phyloP scores from a whole-genome alignment of 31 red algal species.

The Porphyra umbilicalis region DNA sequence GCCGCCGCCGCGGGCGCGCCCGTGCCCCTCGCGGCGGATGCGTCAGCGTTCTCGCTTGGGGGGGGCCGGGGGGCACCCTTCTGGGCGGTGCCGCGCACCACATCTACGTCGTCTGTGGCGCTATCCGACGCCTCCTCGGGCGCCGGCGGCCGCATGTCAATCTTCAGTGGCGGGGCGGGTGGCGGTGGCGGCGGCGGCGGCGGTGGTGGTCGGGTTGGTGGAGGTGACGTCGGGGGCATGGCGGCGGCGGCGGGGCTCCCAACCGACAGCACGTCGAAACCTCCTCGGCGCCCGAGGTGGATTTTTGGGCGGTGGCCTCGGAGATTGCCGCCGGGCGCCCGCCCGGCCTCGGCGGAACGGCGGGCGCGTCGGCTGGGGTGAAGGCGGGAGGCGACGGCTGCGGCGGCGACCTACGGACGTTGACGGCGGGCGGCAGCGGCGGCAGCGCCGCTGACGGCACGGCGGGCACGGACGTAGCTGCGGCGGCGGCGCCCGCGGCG shows the following conservation, averaged over 20 bases:
- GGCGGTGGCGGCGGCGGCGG: not conserved
- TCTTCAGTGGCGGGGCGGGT: not conserved
- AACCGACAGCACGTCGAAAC: no score
- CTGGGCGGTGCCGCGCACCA: not conserved
- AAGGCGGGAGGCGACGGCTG: not conserved
- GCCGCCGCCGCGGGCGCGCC: no score
- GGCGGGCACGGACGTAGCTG: not conserved
- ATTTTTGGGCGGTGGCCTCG: not conserved
- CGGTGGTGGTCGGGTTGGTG: not conserved
- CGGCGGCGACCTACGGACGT: not conserved
- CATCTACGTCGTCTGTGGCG: not conserved
- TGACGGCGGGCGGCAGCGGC: not conserved
- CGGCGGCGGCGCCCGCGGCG: not conserved
- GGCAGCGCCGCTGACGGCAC: not conserved
- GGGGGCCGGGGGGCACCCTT: no score
- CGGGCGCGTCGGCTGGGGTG: not conserved
- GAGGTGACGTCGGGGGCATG: not conserved
- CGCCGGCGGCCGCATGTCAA: not conserved
- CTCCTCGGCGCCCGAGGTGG: not conserved
- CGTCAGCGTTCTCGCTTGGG: no score
- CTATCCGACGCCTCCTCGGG: not conserved
- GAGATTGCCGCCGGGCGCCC: not conserved
- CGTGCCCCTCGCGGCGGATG: no score
- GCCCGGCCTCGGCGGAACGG: not conserved
- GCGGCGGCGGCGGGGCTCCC: no score